Percentiles rank a stretch among this genome's conserved stretches.
Conservation (phyloP, 2,329 filamentous ascomycete species). For the Diaporthe velutina region DNA sequence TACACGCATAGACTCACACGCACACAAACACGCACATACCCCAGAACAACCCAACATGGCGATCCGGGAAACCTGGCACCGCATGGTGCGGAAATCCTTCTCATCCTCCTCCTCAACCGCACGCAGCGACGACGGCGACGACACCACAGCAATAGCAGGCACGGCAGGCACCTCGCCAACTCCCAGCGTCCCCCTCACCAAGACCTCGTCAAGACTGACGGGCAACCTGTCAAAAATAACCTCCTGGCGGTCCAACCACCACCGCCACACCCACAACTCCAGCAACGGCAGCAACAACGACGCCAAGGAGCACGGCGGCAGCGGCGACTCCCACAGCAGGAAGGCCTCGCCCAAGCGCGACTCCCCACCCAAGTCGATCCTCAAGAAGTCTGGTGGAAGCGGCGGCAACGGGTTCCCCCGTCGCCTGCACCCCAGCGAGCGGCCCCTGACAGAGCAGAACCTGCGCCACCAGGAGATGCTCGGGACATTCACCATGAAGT, state of each 20-base stretch:
- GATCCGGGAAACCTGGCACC: conserved; percentile 37
- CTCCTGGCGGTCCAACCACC: conserved; percentile 33
- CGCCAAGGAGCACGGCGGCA: background rate
- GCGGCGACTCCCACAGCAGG: conserved; percentile 39
- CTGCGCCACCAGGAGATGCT: conserved; percentile 62
- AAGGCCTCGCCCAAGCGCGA: conserved; percentile 40
- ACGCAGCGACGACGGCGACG: conserved; percentile 29
- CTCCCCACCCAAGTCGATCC: conserved; percentile 27
- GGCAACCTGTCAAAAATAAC: conserved; percentile 29
- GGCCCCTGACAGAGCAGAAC: conserved; percentile 59
- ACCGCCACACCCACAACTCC: background rate
- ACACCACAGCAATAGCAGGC: background rate
- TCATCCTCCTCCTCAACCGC: conserved; percentile 33
- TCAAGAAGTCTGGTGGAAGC: conserved; percentile 2
- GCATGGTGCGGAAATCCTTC: conserved; percentile 38
- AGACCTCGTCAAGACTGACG: background rate
- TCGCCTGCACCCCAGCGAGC: conserved; percentile 57
- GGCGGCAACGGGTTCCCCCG: conserved; percentile 23
- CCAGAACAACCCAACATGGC: conserved; percentile 24
- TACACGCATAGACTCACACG: background rate
- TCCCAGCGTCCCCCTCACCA: background rate
- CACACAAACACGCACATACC: background rate
- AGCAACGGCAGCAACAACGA: background rate
- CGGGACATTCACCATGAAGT: conserved; percentile 59
- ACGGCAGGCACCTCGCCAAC: conserved; percentile 5